Evolutionary conservation across 225 moss, liverwort and hornwort species (phyloP).

Genomic region (Pleurozium schreberi): DNA sequence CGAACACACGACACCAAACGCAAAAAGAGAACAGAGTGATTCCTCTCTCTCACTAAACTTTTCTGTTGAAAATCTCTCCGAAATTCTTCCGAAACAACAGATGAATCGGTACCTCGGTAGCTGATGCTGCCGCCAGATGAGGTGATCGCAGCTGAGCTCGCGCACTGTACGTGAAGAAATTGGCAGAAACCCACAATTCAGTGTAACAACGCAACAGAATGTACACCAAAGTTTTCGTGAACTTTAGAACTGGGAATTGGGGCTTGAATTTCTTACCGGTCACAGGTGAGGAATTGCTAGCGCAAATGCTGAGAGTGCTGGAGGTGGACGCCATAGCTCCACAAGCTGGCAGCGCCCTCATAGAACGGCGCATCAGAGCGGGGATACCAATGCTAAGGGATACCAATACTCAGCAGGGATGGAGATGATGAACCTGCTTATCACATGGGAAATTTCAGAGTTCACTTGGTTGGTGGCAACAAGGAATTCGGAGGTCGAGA

Average conservation of each 20-base stretch:
- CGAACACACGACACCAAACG: not conserved
- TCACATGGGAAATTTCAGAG: no score
- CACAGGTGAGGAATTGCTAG: not conserved
- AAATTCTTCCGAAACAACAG: not conserved
- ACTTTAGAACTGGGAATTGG: not conserved
- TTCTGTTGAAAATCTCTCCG: not conserved
- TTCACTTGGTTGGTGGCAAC: no score
- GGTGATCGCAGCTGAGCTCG: slow-evolving; percentile 13
- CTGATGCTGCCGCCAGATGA: not conserved
- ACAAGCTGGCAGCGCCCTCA: slow-evolving; percentile 25
- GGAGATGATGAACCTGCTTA: not conserved
- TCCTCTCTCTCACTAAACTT: no score
- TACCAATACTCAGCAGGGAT: not conserved
- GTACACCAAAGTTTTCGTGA: not conserved
- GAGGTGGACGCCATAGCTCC: slow-evolving; percentile 38
- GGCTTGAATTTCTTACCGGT: not conserved
- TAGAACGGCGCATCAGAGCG: slow-evolving; percentile 22
- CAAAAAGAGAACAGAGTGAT: not conserved
- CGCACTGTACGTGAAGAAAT: not conserved
- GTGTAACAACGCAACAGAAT: not conserved
- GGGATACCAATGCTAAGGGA: not conserved
- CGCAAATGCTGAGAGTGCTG: slow-evolving; percentile 11
- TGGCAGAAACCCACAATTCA: not conserved
- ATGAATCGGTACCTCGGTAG: not conserved
- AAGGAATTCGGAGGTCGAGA: no score